Base-by-base conservation (phyloP, 1,139 yeast species). In the Magnusiomyces clavatus region DNA sequence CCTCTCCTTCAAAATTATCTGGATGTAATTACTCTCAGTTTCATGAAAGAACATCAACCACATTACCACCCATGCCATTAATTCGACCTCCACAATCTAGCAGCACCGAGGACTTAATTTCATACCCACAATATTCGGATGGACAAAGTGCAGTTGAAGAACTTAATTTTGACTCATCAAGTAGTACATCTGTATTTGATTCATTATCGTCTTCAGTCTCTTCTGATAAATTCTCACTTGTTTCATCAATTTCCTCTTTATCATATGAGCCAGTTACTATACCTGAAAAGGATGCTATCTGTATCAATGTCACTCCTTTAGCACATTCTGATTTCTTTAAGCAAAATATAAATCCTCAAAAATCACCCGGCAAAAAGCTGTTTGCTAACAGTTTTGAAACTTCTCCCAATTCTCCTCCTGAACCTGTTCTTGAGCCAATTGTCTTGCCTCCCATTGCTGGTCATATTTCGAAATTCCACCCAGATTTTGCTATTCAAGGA, bases 381-480 rank as follows among this genome's bases (percentile, higher is more conserved):
- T 42, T 46, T 29, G 17, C 51, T 13, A 40, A 37, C 24, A 46
- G 35, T 37, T 37, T 16, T 24, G 35, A 19, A 24, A 12, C 14
- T 35, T 19, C 38, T 13, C 6, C 35, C n/a, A n/a, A n/a, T 29
- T 16, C 16, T 13, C 13, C 31, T 24, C 14, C 43, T 14, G 48
- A 17, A 4, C 35, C 51, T n/a, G 39, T 36, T 16, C 20, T 19
- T 14, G 47, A 53, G 29, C 61, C 61, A 4, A 54, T 59, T 35
- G 58, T 60, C 11, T 56, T 63, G 6, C 64, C 65, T 2, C 61
- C 64, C 2, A 55, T 63, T 12, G 66, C 63, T 1, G 67, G 67
- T 5, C 63, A 61, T 48, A 51, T 61, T 31, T 54, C 62, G 1
- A 64, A 62, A 38, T 58, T 62, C 48, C 66, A 62, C 50, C 66